Base-by-base conservation (phyloP, 345 rosid species). In the Psidium friedrichsthalianum region DNA sequence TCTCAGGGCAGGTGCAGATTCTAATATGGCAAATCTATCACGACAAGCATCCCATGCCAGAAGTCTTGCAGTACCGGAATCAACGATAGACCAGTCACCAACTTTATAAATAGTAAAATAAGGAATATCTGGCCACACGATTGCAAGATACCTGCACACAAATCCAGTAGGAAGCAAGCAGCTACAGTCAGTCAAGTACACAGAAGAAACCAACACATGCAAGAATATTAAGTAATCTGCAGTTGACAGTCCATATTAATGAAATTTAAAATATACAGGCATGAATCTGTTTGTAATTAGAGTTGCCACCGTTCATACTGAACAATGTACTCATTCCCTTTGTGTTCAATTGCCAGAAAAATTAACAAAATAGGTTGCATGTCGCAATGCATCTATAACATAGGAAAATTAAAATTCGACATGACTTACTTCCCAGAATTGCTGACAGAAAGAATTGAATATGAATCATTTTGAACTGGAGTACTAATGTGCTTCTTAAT, bases 91-190 rank as follows among this genome's bases (percentile, higher is more conserved):
- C 99, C 99, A 97, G 87, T 96, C 99, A 84, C 96, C 94, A 82
- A 95, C 98, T 89, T 95, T 97, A 94, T 95, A 97, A 89, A 97
- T 88, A 83, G 98, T 93, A 92, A 97, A 97, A 92, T 96, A 92
- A 29, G 98, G 95, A 83, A 97, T 92, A 92, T 97, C 99, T 13
- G 99, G 99, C 99, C 99, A 97, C 86, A 97, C 96, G 88, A 97
- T 90, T 55, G 96, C 96, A 54, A 97, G 94, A 91, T 95, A 96
- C 94, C 99, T 97, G 96, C 92, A 91, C 84, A 87, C 86, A 88
- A 83, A 87, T 85, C 83, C 61, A 83, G 82, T n/a, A 20, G 56
- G 83, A 74, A 87, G 86, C 84, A 83, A 74, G 42, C 12, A 84
- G 51, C 57, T n/a, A 82, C 47, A 69, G 44, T 64, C 78, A 64